phyloP scores from a whole-genome alignment of 2,329 filamentous ascomycete genomes.

The Orbilia javanica region DNA sequence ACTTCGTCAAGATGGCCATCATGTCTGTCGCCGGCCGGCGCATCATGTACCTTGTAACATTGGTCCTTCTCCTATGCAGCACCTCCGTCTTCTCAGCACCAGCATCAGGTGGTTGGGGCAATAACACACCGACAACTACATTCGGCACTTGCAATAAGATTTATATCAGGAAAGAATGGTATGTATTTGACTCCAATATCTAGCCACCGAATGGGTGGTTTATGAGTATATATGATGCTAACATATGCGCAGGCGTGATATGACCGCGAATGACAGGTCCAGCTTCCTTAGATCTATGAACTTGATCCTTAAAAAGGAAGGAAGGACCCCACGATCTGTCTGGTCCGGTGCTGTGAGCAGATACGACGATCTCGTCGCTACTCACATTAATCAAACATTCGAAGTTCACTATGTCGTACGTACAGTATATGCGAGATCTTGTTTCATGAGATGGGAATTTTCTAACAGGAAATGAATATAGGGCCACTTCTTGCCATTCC shows the following conservation, averaged over 20 bases:
- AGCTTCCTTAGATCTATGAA: constrained; percentile 65
- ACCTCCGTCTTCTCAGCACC: constrained; percentile 37
- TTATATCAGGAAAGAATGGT: constrained; percentile 40
- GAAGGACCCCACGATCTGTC: constrained; percentile 61
- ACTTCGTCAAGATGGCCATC: constrained; percentile 49
- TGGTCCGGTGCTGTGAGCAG: constrained; percentile 63
- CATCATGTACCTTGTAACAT: constrained; percentile 34
- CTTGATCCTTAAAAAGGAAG: constrained; percentile 63
- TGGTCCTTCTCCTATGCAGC: constrained; percentile 34
- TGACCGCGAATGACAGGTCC: constrained; percentile 59
- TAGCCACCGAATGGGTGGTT: no score
- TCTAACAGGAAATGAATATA: constrained; percentile 30
- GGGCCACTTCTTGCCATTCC: constrained; percentile 66
- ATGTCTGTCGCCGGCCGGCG: constrained; percentile 48
- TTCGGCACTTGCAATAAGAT: constrained; percentile 30
- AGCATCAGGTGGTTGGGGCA: neutral
- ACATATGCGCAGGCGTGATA: constrained; percentile 49
- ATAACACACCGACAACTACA: constrained; percentile 1
- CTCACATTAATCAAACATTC: constrained; percentile 65
- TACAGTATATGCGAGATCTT: constrained; percentile 5
- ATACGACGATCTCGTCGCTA: constrained; percentile 66
- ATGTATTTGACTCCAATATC: neutral
- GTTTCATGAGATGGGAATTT: neutral
- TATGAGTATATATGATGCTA: neutral
- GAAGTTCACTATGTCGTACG: constrained; percentile 64